Evolutionary conservation across 768 basidiomycete genomes (phyloP), one percentile per base, ranked within the genome.

Genomic region (Phaffia australis): DNA sequence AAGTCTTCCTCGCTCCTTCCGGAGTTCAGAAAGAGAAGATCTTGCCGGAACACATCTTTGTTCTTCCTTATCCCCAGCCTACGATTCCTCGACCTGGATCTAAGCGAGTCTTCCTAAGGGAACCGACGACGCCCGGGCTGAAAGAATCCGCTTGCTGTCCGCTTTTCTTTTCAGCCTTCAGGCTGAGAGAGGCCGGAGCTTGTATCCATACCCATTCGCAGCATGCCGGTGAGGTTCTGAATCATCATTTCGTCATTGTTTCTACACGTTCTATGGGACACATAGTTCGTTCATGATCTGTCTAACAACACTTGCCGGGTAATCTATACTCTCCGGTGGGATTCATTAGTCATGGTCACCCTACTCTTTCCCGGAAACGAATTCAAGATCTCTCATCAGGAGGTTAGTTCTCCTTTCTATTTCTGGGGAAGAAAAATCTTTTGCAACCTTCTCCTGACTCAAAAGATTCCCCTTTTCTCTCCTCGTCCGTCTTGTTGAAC

Each of bases 131-230:
- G 69, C 82, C 84, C 66, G 78, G 78, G 0, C 80, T 92, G 68
- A 90, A 88, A 72, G 88, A 92, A 72, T 88, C 86, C 0, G 87
- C 87, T 0, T 92, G 90, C 75, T 91, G 89, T 0, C 90, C 90
- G 16, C 79, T 91, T 19, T 93, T 93, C 79, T 92, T 88, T 88
- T 90, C 89, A 73, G 88, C 89, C 2, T 93, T 90, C 73, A 85
- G 86, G 42, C 77, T 87, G 70, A 80, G 88, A 25, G 78, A 81
- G 66, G 88, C 89, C 1, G 87, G 87, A 0, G 88, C 88, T 54
- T 92, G 89, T 72, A 89, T 93, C 69, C 90, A 92, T 73, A 92
- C 89, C 0, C 90, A 92, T 73, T 89, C 87, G 0, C 89, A 92
- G 74, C 83, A 91, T 74, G 76, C 76, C 25, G 75, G 89, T 73